Evolutionary conservation across 768 basidiomycete genomes (phyloP), one percentile per base, ranked within the genome.

Genomic region (Crepidotus variabilis): DNA sequence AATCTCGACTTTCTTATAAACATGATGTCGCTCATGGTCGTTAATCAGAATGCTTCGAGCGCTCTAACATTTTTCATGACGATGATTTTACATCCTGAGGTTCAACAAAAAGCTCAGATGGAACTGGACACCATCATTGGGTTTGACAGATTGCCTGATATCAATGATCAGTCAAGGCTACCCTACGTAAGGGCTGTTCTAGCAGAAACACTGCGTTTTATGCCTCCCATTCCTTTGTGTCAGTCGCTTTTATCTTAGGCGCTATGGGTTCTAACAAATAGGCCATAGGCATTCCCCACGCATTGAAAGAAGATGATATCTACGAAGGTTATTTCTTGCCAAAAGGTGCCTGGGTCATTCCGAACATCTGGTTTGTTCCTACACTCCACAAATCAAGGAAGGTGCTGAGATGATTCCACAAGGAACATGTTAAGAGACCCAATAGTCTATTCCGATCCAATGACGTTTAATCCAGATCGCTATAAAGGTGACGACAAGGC

Each of bases 391-490:
- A 9, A 47, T 23, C 10, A 23, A 51, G 23, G 6, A 43, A 21
- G 36, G 35, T 14, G 21, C 20, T n/a, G n/a, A 20, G 5, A 5
- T 43, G 18, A 3, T 47, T 45, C 11, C 14, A 23, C 24, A 23
- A 72, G 82, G 79, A 70, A 73, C 52, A 74, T 87, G 54, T 72
- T 78, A 10, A 81, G 82, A 59, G 84, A 87, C 62, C 74, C 80
- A 20, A 69, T 72, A 51, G 72, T 69, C 20, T 87, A 87, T 65
- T 60, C 73, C 21, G 70, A 81, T 32, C 85, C 86, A 2, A 70
- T 78, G 60, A 62, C 66, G 36, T 87, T 87, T 65, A 77, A 75
- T 36, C 86, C 86, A 18, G 83, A 83, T 45, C 80, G 85, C 18
- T 87, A 79, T 69, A 71, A 77, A 24, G 59, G 58, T 6, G 60